Conservation (phyloP, 1,284 basidiomycete genomes). For the Irpex sp. region DNA sequence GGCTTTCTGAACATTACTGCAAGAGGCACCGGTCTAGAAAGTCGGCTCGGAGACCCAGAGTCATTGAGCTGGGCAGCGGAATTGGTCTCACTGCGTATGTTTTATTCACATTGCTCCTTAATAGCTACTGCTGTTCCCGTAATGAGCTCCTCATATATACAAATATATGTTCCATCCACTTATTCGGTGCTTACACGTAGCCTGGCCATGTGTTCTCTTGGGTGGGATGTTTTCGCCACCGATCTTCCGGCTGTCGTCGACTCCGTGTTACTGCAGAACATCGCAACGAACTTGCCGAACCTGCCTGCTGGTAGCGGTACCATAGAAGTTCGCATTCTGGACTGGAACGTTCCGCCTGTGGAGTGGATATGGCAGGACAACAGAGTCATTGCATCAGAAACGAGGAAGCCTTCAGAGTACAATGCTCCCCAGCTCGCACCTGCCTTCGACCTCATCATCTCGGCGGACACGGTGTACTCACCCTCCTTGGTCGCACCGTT, state of each 20-base stretch:
- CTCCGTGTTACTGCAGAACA: conserved; percentile 65
- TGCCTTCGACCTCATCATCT: conserved; percentile 77
- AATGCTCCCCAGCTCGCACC: conserved; percentile 33
- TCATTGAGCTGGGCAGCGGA: conserved; percentile 81
- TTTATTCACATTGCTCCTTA: conserved; percentile 17
- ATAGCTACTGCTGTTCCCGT: background rate
- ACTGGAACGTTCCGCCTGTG: conserved; percentile 57
- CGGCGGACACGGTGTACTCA: conserved; percentile 84
- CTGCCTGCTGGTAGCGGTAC: conserved; percentile 35
- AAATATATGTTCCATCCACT: background rate
- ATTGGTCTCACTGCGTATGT: conserved; percentile 77
- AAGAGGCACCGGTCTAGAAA: conserved; percentile 17
- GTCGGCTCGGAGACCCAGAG: conserved; percentile 35
- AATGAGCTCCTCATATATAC: background rate
- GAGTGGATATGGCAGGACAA: conserved; percentile 52
- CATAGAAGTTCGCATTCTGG: conserved; percentile 58
- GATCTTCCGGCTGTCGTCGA: conserved; percentile 71
- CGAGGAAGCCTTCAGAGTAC: background rate
- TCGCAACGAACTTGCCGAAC: conserved; percentile 45
- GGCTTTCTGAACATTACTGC: conserved; percentile 41
- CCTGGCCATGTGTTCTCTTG: conserved; percentile 65
- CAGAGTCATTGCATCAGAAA: conserved; percentile 33
- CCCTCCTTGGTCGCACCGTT: conserved; percentile 65
- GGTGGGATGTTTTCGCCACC: conserved; percentile 78
- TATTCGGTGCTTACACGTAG: conserved; percentile 30